Base-by-base conservation (phyloP, 495 filamentous ascomycete genomes). In the Trypethelium eluteriae region DNA sequence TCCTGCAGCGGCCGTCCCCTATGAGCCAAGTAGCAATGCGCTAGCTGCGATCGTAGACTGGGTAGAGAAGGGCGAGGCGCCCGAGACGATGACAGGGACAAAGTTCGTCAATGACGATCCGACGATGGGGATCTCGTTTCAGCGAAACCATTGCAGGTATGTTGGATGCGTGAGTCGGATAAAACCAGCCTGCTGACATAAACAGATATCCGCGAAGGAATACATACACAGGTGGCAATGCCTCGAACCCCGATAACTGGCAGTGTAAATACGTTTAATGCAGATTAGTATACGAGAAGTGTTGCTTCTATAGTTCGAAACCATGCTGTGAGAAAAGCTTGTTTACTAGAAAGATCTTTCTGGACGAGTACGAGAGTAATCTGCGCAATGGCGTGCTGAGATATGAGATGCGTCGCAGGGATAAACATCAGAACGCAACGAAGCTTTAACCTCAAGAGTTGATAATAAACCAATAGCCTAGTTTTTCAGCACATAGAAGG, bases 61-160 rank as follows among this genome's bases (percentile, higher is more conserved):
- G 86, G 84, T 87, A 1, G 86, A 89, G 73, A 74, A 84, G 0
- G 83, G 80, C 0, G 74, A 77, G 25, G 79, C 83, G 4, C 85
- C 85, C 0, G 83, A 84, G 36, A 79, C 74, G 18, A 76, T 87
- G 16, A 70, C 76, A 53, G 84, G 84, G 14, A 79, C 80, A 0
- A 85, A 85, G 68, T 85, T 81, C 64, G 70, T 77, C 3, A 73
- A 80, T 70, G 80, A 81, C 38, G 68, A 63, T 36, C 76, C 67
- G 11, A 41, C 39, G 1, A 41, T 70, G 47, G 79, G 77, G 16
- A 71, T 79, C 18, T 72, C 68, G 39, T 76, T 73, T 57, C 68
- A 66, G 65, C 73, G 76, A 63, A 70, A 67, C 14, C 79, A 81
- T 69, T 80, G 79, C 66, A 74, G 70, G 68, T 79, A 70, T 7